Conservation (phyloP, 2,329 filamentous ascomycete genomes). For the Ophiobolus disseminans region DNA sequence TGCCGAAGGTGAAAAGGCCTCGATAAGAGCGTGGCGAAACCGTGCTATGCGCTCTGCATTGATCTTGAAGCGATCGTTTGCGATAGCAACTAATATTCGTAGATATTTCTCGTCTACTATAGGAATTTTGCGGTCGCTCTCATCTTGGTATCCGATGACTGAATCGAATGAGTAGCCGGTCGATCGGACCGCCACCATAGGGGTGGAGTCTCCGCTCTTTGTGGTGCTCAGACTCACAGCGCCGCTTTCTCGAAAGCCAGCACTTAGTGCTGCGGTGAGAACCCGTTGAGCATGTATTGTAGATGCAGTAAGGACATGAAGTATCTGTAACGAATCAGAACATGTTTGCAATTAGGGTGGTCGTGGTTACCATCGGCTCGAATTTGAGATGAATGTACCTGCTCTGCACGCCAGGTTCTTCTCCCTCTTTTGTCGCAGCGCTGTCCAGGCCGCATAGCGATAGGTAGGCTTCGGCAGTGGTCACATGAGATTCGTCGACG, state of each 20-base stretch:
- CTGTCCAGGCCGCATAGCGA: conserved; percentile 51
- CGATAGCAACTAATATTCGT: conserved; percentile 68
- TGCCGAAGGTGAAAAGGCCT: conserved; percentile 10
- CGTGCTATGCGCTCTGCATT: conserved; percentile 72
- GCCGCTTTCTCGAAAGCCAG: conserved; percentile 90
- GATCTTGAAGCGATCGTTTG: conserved; percentile 76
- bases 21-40: conserved; percentile 64
- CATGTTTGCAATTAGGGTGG: conserved; percentile 1
- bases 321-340: conserved; percentile 67
- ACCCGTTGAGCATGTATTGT: conserved; percentile 75
- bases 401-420: conserved; percentile 32
- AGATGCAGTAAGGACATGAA: conserved; percentile 84
- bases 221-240: conserved; percentile 68
- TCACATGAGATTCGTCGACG: conserved; percentile 49
- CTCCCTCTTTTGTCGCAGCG: conserved; percentile 1
- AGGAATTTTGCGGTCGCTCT: conserved; percentile 50
- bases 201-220: conserved; percentile 57
- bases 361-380: conserved; percentile 80
- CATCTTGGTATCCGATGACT: conserved; percentile 68
- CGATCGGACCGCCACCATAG: conserved; percentile 85
- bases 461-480: conserved; percentile 20
- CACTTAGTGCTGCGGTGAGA: conserved; percentile 75
- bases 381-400: conserved; percentile 83
- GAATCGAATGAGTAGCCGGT: conserved; percentile 84
- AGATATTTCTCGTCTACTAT: conserved; percentile 73